A percentile compares a stretch with the other conserved stretches of the same genome.
These are phyloP conservation scores for Diplodia mutila DNA, from an alignment of 2,329 filamentous ascomycete genomes.

Conservation along the genomic window DNA sequence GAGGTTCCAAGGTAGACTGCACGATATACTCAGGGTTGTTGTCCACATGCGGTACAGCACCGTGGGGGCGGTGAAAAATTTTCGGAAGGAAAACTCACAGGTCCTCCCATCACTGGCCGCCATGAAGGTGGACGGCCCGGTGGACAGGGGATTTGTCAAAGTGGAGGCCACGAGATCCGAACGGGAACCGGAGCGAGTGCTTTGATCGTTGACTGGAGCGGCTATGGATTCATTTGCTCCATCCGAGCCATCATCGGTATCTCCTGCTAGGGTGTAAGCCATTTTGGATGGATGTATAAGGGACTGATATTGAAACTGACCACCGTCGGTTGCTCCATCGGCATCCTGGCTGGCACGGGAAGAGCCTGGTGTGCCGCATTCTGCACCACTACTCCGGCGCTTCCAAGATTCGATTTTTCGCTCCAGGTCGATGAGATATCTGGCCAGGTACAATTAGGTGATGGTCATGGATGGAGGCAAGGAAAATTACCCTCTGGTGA, in stretches of 20 bases:
- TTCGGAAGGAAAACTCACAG: neutral
- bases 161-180: slow-evolving; percentile 29
- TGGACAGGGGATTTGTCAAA: slow-evolving; percentile 35
- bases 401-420: slow-evolving; percentile 33
- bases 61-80: too few species aligned
- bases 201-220: neutral
- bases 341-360: neutral
- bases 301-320: neutral
- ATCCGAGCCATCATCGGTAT: slow-evolving; percentile 10
- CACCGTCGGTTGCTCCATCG: neutral
- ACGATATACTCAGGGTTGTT: slow-evolving; percentile 4
- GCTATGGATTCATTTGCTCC: slow-evolving; percentile 25
- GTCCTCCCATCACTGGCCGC: slow-evolving; percentile 30
- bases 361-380: neutral
- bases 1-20: slow-evolving; percentile 59
- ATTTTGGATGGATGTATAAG: neutral
- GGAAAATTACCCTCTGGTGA: slow-evolving; percentile 33
- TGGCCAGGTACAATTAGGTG: slow-evolving; percentile 10
- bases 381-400: slow-evolving; percentile 13
- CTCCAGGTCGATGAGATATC: slow-evolving; percentile 36
- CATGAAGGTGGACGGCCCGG: slow-evolving; percentile 36
- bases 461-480: neutral
- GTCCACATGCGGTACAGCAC: too few species aligned
- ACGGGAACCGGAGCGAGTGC: neutral
- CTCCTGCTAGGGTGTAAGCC: neutral